Evolutionary conservation across 768 basidiomycete genomes (phyloP).

Genomic region (Calocera cornea): DNA sequence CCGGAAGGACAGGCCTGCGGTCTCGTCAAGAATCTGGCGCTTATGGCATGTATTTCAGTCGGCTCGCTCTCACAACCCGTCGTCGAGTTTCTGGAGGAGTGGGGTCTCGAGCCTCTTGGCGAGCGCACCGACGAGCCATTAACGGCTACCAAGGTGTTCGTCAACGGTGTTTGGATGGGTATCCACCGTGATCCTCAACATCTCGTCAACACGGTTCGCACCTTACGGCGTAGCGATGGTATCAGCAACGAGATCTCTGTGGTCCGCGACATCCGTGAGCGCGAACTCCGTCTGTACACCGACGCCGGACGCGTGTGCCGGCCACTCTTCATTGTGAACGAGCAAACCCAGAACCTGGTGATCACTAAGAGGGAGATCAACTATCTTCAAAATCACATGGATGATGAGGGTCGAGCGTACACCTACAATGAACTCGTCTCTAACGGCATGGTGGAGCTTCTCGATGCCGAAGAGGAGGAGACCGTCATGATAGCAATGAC

Average conservation of each 20-base stretch:
- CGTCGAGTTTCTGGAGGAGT: slow-evolving; percentile 96
- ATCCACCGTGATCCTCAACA: slow-evolving; percentile 91
- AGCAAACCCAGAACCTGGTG: slow-evolving; percentile 68
- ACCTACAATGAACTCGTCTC: slow-evolving; percentile 79
- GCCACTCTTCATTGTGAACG: slow-evolving; percentile 81
- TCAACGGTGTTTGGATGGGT: slow-evolving; percentile 99
- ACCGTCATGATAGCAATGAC: slow-evolving; percentile 99
- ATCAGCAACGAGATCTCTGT: slow-evolving; percentile 94
- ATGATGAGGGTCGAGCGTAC: slow-evolving; percentile 29
- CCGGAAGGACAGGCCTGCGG: slow-evolving; percentile 99
- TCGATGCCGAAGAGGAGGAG: slow-evolving; percentile 98
- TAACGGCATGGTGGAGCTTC: slow-evolving; percentile 77
- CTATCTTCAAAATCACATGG: slow-evolving; percentile 41
- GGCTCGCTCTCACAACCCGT: slow-evolving; percentile 92
- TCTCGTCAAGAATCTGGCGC: slow-evolving; percentile 92
- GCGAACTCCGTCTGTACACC: slow-evolving; percentile 85
- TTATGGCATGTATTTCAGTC: slow-evolving; percentile 97
- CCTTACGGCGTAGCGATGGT: slow-evolving; percentile 83
- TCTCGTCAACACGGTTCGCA: slow-evolving; percentile 84
- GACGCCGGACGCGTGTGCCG: slow-evolving; percentile 95
- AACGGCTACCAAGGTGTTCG: slow-evolving; percentile 81
- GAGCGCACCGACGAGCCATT: slow-evolving; percentile 65
- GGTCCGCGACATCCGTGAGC: slow-evolving; percentile 92
- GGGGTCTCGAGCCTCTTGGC: slow-evolving; percentile 90
- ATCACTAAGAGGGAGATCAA: slow-evolving; percentile 55